Evolutionary conservation across 768 basidiomycete species (phyloP).

Genomic region (Boletus subparvulus): DNA sequence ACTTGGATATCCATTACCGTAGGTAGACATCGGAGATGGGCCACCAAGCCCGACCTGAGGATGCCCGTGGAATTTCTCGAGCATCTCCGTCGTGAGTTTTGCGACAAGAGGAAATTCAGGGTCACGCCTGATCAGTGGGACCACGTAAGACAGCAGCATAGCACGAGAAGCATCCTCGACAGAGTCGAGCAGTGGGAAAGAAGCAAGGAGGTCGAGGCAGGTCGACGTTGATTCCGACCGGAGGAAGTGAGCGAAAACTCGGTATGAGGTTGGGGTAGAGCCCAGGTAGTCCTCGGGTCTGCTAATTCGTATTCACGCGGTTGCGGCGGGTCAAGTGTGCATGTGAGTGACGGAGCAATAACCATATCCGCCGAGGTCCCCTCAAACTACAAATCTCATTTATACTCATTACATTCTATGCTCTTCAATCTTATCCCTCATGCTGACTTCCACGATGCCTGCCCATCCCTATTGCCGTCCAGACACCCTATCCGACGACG

Average conservation of each 20-base stretch:
- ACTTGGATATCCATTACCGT: not conserved
- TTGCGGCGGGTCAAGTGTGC: constrained; percentile 21
- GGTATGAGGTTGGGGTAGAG: not conserved
- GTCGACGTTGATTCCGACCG: not conserved
- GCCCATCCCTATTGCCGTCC: constrained; percentile 3
- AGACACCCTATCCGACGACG: constrained; percentile 37
- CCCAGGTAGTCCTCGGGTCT: constrained; percentile 23
- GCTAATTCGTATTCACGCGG: constrained; percentile 27
- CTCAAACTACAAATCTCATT: constrained; percentile 21
- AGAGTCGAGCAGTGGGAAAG: constrained; percentile 1
- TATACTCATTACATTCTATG: constrained; percentile 18
- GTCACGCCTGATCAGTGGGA: constrained; percentile 9
- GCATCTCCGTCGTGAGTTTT: constrained; percentile 6
- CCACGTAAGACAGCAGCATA: constrained; percentile 16
- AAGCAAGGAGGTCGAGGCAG: constrained; percentile 2
- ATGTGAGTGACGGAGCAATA: constrained; percentile 29
- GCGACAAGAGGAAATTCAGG: constrained; percentile 1
- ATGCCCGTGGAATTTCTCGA: constrained; percentile 5
- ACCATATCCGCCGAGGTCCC: constrained; percentile 34
- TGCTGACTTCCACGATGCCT: constrained; percentile 18
- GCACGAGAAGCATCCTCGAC: constrained; percentile 1
- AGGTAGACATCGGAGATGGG: constrained; percentile 19
- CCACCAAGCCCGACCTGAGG: constrained; percentile 11
- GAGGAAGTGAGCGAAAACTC: not conserved
- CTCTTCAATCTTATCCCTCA: not conserved